Percentiles rank a stretch among this genome's conserved stretches.
These are phyloP conservation scores for Zoysia matrella DNA, from an alignment of 202 grass and related monocot species.

Conservation along the genomic window DNA sequence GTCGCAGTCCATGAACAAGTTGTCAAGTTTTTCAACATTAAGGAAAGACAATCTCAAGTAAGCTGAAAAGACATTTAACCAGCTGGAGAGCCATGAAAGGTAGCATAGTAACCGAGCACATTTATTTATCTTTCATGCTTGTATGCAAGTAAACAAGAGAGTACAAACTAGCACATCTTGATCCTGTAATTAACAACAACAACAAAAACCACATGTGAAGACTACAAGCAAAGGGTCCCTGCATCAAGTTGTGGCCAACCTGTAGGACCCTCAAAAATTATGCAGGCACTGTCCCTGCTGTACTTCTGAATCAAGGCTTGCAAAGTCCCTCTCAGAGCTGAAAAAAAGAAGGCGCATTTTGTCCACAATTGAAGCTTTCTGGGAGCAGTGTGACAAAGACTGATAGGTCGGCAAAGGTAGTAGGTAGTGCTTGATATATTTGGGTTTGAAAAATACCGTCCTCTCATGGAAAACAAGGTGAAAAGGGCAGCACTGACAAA, in stretches of 20 bases:
- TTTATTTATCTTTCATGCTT: constrained; percentile 77
- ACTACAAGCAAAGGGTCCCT: constrained; percentile 49
- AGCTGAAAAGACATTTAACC: constrained; percentile 46
- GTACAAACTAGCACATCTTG: constrained; percentile 47
- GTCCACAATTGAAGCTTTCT: constrained; percentile 63
- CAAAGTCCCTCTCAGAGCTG: constrained; percentile 51
- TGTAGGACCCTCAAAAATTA: constrained; percentile 50
- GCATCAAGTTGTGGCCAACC: constrained; percentile 42
- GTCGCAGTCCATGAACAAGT: constrained; percentile 19
- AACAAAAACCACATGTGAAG: constrained; percentile 47
- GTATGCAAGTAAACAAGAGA: constrained; percentile 51
- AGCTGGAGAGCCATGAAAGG: constrained; percentile 42
- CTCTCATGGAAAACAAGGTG: constrained; percentile 50
- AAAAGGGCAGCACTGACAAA: constrained; percentile 61
- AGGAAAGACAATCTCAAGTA: constrained; percentile 33
- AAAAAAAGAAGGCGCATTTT: constrained; percentile 80
- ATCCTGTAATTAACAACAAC: constrained; percentile 44
- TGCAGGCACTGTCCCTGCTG: constrained; percentile 45
- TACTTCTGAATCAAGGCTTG: constrained; percentile 69
- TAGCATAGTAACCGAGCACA: constrained; percentile 43
- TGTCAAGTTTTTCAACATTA: constrained; percentile 14
- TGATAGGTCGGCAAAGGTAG: constrained; percentile 60
- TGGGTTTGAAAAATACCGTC: constrained; percentile 54
- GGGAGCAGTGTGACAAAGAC: constrained; percentile 46
- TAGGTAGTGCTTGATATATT: constrained; percentile 13